Evolutionary conservation across 2,329 filamentous ascomycete genomes (phyloP).

Genomic region (Claviceps purpurea): DNA sequence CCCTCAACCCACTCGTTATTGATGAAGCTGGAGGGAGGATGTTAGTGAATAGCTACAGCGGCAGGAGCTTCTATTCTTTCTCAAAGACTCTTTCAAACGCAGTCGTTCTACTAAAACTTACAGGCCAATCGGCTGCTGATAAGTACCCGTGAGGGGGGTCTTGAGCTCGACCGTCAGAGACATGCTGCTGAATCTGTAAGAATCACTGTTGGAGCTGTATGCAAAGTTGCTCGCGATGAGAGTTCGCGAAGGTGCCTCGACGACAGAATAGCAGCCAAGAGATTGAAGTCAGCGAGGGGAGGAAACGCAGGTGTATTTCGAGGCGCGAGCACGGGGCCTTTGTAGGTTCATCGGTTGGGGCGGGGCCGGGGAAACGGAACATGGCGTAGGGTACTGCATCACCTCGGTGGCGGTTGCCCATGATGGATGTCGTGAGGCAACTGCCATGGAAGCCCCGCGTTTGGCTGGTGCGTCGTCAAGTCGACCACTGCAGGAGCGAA

Average conservation of each 20-base stretch:
- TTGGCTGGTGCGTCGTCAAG: no score
- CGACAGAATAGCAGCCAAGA: no score
- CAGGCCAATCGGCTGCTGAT: slow-evolving; percentile 49
- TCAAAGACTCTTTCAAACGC: not conserved
- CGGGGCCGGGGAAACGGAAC: no score
- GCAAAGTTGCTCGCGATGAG: not conserved
- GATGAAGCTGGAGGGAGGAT: slow-evolving; percentile 51
- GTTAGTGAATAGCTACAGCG: not conserved
- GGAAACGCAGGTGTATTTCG: no score
- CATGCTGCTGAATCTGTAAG: slow-evolving; percentile 19
- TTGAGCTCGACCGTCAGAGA: slow-evolving; percentile 46
- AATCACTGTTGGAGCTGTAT: not conserved
- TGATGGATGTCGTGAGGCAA: not conserved
- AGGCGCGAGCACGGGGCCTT: no score
- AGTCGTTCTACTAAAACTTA: slow-evolving; percentile 24
- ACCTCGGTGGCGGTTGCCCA: slow-evolving; percentile 2
- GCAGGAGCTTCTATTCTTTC: not conserved
- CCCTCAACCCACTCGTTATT: slow-evolving; percentile 77
- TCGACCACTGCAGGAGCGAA: no score
- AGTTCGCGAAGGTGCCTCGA: no score
- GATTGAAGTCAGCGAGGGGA: no score
- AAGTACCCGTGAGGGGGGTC: slow-evolving; percentile 50
- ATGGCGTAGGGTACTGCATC: no score
- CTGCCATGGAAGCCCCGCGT: not conserved
- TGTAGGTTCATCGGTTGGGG: no score